Percentiles rank a stretch among this genome's conserved stretches.
Conservation (phyloP, 495 filamentous ascomycete genomes). For the Trichoderma virens region DNA sequence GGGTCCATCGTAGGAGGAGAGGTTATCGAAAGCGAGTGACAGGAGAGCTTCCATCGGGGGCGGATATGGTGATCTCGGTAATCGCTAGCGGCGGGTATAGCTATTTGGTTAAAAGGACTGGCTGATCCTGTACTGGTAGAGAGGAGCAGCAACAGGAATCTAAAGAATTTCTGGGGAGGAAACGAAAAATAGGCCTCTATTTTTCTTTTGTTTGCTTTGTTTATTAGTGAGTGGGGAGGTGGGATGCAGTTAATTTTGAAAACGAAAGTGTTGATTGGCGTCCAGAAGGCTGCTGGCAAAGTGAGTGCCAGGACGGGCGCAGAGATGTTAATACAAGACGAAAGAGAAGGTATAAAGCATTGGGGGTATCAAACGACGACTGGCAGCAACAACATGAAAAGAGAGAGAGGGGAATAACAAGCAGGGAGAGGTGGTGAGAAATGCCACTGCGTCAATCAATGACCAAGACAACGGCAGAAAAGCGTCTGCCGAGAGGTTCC, state of each 20-base stretch:
- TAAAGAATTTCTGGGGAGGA: not conserved
- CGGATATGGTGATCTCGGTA: not conserved
- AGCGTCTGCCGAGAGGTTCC: not conserved
- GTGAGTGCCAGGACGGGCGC: slow-evolving; percentile 1
- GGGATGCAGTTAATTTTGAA: not conserved
- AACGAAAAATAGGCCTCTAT: not conserved
- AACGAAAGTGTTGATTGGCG: not conserved
- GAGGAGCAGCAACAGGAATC: not conserved
- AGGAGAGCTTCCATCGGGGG: slow-evolving; percentile 78
- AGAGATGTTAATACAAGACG: slow-evolving; percentile 4
- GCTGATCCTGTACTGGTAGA: not conserved
- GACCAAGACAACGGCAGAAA: not conserved
- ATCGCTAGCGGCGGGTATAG: not conserved
- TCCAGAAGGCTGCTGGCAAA: not conserved
- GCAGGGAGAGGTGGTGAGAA: not conserved
- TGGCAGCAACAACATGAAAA: slow-evolving; percentile 4
- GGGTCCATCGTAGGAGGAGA: slow-evolving; percentile 81
- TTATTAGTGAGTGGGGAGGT: not conserved
- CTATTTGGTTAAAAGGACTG: not conserved
- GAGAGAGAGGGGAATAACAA: slow-evolving; percentile 8
- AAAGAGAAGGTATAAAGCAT: not conserved
- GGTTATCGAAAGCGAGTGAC: slow-evolving; percentile 90
- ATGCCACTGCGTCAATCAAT: not conserved
- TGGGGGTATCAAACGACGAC: slow-evolving; percentile 9
- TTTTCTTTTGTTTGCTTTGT: not conserved